Conservation (phyloP, 2,329 filamentous ascomycete species). For the Aspergillus arachidicola region DNA sequence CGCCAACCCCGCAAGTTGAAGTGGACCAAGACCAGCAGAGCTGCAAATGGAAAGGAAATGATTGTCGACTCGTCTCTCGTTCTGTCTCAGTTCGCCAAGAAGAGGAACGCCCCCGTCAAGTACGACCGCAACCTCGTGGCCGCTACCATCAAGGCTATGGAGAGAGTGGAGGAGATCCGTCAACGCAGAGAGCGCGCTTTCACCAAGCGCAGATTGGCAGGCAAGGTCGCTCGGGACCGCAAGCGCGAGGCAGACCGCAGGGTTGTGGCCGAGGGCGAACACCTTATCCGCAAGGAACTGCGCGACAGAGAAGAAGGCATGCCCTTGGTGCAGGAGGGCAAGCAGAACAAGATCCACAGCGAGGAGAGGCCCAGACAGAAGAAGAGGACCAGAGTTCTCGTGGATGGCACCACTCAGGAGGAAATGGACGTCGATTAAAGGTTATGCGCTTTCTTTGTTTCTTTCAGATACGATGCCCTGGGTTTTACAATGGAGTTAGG, state of each 20-base stretch:
- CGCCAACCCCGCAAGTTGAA: constrained; percentile 94
- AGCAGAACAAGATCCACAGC: constrained; percentile 42
- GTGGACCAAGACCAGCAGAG: constrained; percentile 94
- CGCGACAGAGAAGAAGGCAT: constrained; percentile 58
- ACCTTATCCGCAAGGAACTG: constrained; percentile 77
- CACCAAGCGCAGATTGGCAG: constrained; percentile 91
- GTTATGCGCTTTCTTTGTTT: constrained; percentile 15
- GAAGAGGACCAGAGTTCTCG: constrained; percentile 48
- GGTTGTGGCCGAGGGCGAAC: constrained; percentile 87
- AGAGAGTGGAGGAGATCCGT: constrained; percentile 83
- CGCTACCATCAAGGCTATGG: constrained; percentile 90
- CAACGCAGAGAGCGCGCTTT: constrained; percentile 82
- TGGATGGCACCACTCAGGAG: constrained; percentile 48
- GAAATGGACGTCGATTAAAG: constrained; percentile 52
- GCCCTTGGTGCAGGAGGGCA: constrained; percentile 38
- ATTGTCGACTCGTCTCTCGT: constrained; percentile 87
- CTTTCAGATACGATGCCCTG: constrained; percentile 19
- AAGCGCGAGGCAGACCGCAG: constrained; percentile 80
- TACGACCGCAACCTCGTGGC: constrained; percentile 92
- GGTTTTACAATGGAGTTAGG: constrained; percentile 28
- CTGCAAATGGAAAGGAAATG: constrained; percentile 82
- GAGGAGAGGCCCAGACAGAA: constrained; percentile 46
- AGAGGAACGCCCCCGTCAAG: constrained; percentile 90
- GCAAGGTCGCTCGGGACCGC: constrained; percentile 72
- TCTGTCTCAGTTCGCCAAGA: constrained; percentile 74